Evolutionary conservation across 2,329 filamentous ascomycete genomes (phyloP).

Genomic region (Amesomyces nigricolor): DNA sequence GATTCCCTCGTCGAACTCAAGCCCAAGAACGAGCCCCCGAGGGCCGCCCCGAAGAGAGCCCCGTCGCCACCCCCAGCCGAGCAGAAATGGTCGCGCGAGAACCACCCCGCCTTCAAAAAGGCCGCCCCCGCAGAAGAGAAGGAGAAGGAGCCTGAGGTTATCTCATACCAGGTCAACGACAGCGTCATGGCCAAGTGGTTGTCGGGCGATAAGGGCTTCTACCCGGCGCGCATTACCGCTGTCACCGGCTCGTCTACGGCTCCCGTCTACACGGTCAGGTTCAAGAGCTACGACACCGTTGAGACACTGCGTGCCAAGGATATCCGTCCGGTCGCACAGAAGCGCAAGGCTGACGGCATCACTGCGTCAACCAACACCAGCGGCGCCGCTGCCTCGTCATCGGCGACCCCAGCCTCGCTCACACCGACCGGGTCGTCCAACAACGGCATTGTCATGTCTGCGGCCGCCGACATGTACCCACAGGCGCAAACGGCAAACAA

Average conservation of each 20-base stretch:
- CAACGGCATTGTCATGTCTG: conserved; percentile 47
- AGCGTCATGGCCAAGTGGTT: conserved; percentile 85
- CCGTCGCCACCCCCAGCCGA: conserved; percentile 42
- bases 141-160: conserved; percentile 50
- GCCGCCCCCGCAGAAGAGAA: conserved; percentile 41
- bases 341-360: conserved; percentile 80
- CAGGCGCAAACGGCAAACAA: conserved; percentile 46
- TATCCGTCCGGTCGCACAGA: conserved; percentile 72
- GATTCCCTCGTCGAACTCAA: conserved; percentile 76
- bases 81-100: conserved; percentile 70
- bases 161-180: conserved; percentile 79
- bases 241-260: conserved; percentile 89
- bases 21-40: conserved; percentile 45
- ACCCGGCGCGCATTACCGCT: conserved; percentile 85
- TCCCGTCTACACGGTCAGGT: conserved; percentile 90
- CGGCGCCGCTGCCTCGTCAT: conserved; percentile 27
- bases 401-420: conserved; percentile 8
- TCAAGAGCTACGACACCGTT: conserved; percentile 82
- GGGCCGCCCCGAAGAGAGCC: conserved; percentile 40
- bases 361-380: conserved; percentile 34
- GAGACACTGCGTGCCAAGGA: conserved; percentile 79
- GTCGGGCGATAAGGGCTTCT: conserved; percentile 83
- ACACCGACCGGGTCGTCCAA: conserved; percentile 44
- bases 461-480: conserved; percentile 52
- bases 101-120: conserved; percentile 71